Base-by-base conservation (phyloP, 176 grass and related monocot genomes). In the Aegilops sharonensis region DNA sequence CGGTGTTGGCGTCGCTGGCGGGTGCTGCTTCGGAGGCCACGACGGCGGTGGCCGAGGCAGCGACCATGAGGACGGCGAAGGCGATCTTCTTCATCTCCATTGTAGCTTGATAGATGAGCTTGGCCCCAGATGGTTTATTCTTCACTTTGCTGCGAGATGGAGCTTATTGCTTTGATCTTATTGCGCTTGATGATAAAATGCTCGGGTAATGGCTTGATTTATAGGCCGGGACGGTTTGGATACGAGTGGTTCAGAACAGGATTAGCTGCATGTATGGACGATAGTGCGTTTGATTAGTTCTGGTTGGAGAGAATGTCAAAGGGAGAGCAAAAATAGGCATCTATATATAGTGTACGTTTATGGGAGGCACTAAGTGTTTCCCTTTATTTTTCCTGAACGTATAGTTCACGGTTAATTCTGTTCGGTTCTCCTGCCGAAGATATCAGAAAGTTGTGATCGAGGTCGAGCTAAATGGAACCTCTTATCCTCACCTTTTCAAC, bases 31-130 rank as follows among this genome's bases (percentile, higher is more conserved):
- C 71, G 2, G 39, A 7, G 39, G 71, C 71, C 39, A 73, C 5
- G 6, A 47, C 71, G n/a, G 39, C 71, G 12, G 71, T 73, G n/a
- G 71, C 71, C 39, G 39, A 73, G 71, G 71, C 12, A 12, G 71
- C 71, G 71, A 27, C 39, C 71, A 73, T 73, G 39, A 73, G 39
- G 39, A 40, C 71, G 39, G 71, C 71, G 3, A 73, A 9, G n/a
- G 71, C 39, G n/a, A 73, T 73, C 71, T 27, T 73, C 71, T 45
- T 73, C 71, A 73, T 73, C 71, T 73, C 39, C 71, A 73, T 73
- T 5, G 32, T 72, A 25, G 23, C 0, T 23, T 2, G 23, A 1
- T 65, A 25, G 11, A 0, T 65, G 63, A 6, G 70, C 11, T 70
- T n/a, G 25, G 11, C 15, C 1, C 5, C 25, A 13, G 70, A 43